Percentiles rank a stretch among this genome's conserved stretches.
Conservation (phyloP, 2,329 filamentous ascomycete species). For the Annulohypoxylon truncatum region DNA sequence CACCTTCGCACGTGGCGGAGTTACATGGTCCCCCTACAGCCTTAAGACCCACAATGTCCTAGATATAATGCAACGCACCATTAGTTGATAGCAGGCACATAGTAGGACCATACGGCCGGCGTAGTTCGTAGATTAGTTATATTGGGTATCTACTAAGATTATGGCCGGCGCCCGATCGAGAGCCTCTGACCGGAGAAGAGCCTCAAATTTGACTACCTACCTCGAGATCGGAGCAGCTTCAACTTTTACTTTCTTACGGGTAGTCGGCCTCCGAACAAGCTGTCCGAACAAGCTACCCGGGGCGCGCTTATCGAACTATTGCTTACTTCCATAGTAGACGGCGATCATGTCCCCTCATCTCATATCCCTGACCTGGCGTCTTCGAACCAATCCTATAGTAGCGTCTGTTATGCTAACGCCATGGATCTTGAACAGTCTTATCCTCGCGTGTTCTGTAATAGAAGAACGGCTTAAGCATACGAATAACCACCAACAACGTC, state of each 20-base stretch:
- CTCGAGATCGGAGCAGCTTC: background rate
- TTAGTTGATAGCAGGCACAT: conserved; percentile 28
- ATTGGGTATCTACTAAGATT: conserved; percentile 36
- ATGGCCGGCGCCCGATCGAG: conserved; percentile 15
- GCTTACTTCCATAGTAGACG: background rate
- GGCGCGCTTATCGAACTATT: background rate
- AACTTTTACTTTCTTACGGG: background rate
- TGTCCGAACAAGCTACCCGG: background rate
- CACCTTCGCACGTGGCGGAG: conserved; percentile 30
- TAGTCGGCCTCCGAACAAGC: background rate
- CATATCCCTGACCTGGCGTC: background rate
- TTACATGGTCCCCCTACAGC: conserved; percentile 33
- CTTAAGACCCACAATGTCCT: conserved; percentile 26
- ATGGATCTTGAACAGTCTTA: background rate
- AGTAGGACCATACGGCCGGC: conserved; percentile 22
- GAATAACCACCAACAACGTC: background rate
- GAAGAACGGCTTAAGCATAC: background rate
- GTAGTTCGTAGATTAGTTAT: conserved; percentile 19
- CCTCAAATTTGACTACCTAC: conserved; percentile 11
- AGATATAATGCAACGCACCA: conserved; percentile 39
- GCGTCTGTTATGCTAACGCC: background rate
- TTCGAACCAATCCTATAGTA: background rate
- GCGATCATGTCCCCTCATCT: background rate
- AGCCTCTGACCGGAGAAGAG: conserved; percentile 13
- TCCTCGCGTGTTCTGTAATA: background rate